Evolutionary conservation across 169 alveolate genomes (phyloP), one percentile per base, ranked within the genome.

Genomic region (Plasmodium chabaudi): DNA sequence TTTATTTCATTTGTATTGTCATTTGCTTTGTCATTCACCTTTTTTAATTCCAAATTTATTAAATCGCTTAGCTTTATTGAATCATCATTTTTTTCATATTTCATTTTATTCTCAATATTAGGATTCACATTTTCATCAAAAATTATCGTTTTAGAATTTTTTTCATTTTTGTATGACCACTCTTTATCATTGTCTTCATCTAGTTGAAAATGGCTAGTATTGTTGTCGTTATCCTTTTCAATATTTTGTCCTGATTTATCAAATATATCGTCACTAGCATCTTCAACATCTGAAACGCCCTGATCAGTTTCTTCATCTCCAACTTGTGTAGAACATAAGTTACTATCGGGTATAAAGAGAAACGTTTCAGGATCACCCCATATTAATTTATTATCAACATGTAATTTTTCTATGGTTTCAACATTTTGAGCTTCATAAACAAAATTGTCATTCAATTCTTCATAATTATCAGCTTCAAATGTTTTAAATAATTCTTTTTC

Each of bases 371-470:
- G 25, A 74, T 86, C 25, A 89, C 96, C 96, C 96, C 92, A 77
- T 77, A 93, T 67, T 74, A 77, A 17, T 68, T 92, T 72, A 23
- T 89, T 88, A 57, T 89, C 93, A 17, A 94, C 44, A 6, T 88
- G 88, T 21, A 91, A 91, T 44, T 87, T 75, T 27, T 72, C 94
- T n/a, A 46, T 27, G 0, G 17, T 39, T 19, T 51, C 64, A 13
- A 70, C 91, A 86, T 86, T 64, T 55, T 86, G 91, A 7, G 96
- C 96, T 87, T 92, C 91, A 46, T 70, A 79, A 9, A 94, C 94
- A 69, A 94, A 94, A 72, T 92, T 93, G 60, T 94, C 96, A 87
- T 94, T 94, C n/a, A 94, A 64, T 9, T 63, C 93, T 82, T 94
- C 96, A 53, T 84, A 75, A 9, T 53, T 79, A 46, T 82, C 94